Conservation (phyloP, 2,329 filamentous ascomycete species). For the Tolypocladium pustulatum region DNA sequence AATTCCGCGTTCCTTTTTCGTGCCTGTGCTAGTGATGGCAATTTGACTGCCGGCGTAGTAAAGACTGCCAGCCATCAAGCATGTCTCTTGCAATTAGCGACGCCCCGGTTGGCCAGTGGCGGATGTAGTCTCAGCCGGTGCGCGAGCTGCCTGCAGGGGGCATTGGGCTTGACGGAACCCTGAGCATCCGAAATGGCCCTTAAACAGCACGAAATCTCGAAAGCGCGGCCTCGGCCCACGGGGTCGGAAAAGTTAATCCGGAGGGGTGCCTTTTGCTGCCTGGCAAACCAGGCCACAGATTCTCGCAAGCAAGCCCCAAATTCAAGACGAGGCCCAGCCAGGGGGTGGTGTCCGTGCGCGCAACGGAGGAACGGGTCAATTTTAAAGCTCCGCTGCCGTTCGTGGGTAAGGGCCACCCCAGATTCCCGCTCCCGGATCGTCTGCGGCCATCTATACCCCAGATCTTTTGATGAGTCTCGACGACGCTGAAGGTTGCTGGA, state of each 20-base stretch:
- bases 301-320: not conserved
- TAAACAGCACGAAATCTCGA: not conserved
- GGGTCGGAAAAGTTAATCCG: not conserved
- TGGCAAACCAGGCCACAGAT: not conserved
- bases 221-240: not conserved
- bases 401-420: not conserved
- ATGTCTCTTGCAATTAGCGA: not conserved
- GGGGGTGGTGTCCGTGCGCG: not conserved
- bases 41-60: not conserved
- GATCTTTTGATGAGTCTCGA: not conserved
- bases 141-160: no score
- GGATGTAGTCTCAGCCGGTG: not conserved
- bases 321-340: no score
- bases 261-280: not conserved
- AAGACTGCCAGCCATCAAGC: not conserved
- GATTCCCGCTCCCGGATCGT: not conserved
- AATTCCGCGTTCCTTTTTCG: not conserved
- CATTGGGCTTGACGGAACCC: not conserved
- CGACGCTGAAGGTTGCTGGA: not conserved
- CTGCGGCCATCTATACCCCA: not conserved
- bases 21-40: not conserved
- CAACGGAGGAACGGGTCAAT: constrained; percentile 19
- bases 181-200: not conserved
- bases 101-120: not conserved
- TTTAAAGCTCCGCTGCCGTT: constrained; percentile 9